Conservation (phyloP, 2,329 filamentous ascomycete genomes). For the Hypoxylon sp. region DNA sequence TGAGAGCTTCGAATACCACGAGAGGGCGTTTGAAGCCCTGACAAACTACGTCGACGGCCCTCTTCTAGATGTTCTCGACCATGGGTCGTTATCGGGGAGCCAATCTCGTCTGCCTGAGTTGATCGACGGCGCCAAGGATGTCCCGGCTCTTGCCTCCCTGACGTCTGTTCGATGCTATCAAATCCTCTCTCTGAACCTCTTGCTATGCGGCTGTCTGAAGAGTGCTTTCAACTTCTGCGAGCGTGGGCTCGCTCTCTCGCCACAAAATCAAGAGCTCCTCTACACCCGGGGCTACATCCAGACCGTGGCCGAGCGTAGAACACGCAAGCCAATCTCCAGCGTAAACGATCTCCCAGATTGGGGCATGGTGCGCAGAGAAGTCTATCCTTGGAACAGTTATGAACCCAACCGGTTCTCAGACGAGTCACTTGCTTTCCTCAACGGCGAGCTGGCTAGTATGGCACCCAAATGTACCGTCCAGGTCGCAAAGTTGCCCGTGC, state of each 20-base stretch:
- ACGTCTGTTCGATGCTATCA: constrained; percentile 67
- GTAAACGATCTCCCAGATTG: constrained; percentile 70
- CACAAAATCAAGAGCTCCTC: constrained; percentile 63
- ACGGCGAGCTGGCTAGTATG: constrained; percentile 70
- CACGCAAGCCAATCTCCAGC: constrained; percentile 56
- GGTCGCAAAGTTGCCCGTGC: constrained; percentile 76
- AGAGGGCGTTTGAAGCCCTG: constrained; percentile 66
- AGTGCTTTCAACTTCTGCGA: constrained; percentile 72
- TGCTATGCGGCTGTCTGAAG: constrained; percentile 72
- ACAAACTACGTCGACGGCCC: constrained; percentile 48
- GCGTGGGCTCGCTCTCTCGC: constrained; percentile 64
- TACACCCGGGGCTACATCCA: constrained; percentile 62
- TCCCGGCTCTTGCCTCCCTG: constrained; percentile 54
- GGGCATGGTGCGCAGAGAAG: constrained; percentile 72
- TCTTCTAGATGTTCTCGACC: constrained; percentile 55
- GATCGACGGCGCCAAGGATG: constrained; percentile 45
- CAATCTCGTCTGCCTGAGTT: constrained; percentile 46
- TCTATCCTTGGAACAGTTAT: constrained; percentile 74
- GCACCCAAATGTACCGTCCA: constrained; percentile 85
- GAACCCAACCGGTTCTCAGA: constrained; percentile 75
- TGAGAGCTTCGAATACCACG: constrained; percentile 83
- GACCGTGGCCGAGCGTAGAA: constrained; percentile 58
- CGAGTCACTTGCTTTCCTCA: constrained; percentile 75
- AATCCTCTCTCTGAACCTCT: constrained; percentile 63
- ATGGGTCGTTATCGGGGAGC: constrained; percentile 51